phyloP scores from a whole-genome alignment of 305 asterid genomes.

The Fraxinus sp. region DNA sequence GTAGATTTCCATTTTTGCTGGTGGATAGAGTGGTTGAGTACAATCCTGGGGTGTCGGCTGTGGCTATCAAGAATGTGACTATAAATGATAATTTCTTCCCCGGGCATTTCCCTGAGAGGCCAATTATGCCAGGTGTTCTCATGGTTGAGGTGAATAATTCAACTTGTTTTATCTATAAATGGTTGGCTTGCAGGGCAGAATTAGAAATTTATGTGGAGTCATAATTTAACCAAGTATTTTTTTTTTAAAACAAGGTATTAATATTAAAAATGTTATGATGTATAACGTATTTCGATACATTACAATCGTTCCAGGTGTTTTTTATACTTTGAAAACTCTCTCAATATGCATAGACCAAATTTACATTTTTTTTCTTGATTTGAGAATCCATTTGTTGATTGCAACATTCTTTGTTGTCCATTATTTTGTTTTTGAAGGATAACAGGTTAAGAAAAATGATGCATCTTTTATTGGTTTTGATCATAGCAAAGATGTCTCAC shows the following conservation, averaged over 20 bases:
- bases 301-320: not conserved
- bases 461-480: not conserved
- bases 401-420: not conserved
- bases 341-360: not conserved
- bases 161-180: not conserved
- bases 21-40: constrained; percentile 90
- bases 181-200: not conserved
- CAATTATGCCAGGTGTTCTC: constrained; percentile 93
- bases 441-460: not conserved
- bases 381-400: not conserved
- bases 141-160: constrained; percentile 71
- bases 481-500: not conserved
- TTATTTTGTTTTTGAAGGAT: not conserved
- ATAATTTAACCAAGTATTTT: not conserved
- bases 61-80: constrained; percentile 85
- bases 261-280: not conserved
- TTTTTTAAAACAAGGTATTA: no score
- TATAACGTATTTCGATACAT: not conserved
- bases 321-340: not conserved
- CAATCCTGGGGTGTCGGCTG: constrained; percentile 81
- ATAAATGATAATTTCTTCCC: constrained; percentile 87
- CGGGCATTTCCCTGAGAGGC: constrained; percentile 93
- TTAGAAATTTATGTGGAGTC: not conserved
- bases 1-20: constrained; percentile 77
- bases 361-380: not conserved